phyloP scores from a whole-genome alignment of 495 filamentous ascomycete species.

The Parachaetomium inaequale region DNA sequence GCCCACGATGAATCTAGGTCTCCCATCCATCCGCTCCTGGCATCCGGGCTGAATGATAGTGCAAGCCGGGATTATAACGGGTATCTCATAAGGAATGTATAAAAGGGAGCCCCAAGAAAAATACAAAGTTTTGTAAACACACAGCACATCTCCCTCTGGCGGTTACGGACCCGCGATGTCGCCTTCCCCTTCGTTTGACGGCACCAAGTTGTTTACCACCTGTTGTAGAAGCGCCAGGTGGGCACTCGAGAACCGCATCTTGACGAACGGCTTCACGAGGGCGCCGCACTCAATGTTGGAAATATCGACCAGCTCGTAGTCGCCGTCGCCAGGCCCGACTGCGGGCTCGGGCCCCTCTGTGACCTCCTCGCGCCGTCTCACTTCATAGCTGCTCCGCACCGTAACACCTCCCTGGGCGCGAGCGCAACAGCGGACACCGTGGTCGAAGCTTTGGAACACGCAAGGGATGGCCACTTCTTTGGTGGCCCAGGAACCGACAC shows the following conservation, averaged over 20 bases:
- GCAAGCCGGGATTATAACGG: background rate
- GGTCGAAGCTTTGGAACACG: conserved; percentile 33
- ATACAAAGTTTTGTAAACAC: background rate
- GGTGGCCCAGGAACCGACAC: conserved; percentile 28
- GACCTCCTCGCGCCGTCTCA: conserved; percentile 28
- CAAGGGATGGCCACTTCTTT: conserved; percentile 34
- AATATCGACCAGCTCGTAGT: conserved; percentile 37
- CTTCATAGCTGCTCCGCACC: conserved; percentile 37
- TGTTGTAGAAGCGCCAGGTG: conserved; percentile 29
- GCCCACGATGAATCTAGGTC: background rate
- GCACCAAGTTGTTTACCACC: conserved; percentile 21
- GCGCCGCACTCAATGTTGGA: conserved; percentile 28
- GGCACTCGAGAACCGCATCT: conserved; percentile 22
- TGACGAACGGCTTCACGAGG: conserved; percentile 35
- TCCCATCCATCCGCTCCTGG: background rate
- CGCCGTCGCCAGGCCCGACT: conserved; percentile 18
- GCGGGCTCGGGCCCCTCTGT: conserved; percentile 7
- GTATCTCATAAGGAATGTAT: background rate
- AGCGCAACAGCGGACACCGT: conserved; percentile 34
- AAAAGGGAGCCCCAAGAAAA: background rate
- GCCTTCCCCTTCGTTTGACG: background rate
- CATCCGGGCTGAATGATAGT: background rate
- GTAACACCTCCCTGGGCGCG: conserved; percentile 31
- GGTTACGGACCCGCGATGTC: background rate
- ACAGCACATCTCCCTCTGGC: background rate